Evolutionary conservation across 805 yeast species (phyloP), one percentile per base, ranked within the genome.

Genomic region (Kodamaea jinghongensis): DNA sequence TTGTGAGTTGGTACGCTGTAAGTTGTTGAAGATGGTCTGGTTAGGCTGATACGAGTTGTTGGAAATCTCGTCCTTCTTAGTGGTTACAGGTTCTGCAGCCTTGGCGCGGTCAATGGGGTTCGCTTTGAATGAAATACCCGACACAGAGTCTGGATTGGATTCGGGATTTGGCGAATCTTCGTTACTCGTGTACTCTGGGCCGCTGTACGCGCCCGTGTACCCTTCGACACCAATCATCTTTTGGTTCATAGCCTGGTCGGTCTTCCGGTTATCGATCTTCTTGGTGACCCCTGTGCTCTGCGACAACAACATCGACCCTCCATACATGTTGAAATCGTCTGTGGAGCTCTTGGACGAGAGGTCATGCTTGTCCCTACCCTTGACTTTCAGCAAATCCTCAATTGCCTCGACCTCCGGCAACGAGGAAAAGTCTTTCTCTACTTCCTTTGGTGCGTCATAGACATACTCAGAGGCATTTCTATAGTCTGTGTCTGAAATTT

Each of bases 271-370:
- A 31, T 61, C 62, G 1, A 69, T 43, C 43, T 69, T 67, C 38
- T 61, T 59, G 4, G 65, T 60, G 31, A 67, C 43, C 2, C 74
- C 74, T 0, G 74, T 69, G 2, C 71, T 65, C 43, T 69, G 74
- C 3, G 73, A 68, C 14, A 69, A 47, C 32, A 68, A 54, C 11
- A 69, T 49, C 7, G 71, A 65, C 3, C 73, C 73, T 5, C 73
- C 73, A 44, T 69, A 69, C 34, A 67, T 34, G 43, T 67, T 66
- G 17, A 55, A 47, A 31, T 63, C 65, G 13, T 61, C 65, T 3
- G 55, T 45, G 3, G 63, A 58, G 39, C 60, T 60, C 31, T 26
- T 25, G 7, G 40, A 27, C 12, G 40, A 37, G 13, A 37, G n/a
- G 16, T 32, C 28, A 20, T 32, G 35, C 6, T 32, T 22, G 11